Base-by-base conservation (phyloP, 2,329 filamentous ascomycete species). In the Botrytis fragariae region DNA sequence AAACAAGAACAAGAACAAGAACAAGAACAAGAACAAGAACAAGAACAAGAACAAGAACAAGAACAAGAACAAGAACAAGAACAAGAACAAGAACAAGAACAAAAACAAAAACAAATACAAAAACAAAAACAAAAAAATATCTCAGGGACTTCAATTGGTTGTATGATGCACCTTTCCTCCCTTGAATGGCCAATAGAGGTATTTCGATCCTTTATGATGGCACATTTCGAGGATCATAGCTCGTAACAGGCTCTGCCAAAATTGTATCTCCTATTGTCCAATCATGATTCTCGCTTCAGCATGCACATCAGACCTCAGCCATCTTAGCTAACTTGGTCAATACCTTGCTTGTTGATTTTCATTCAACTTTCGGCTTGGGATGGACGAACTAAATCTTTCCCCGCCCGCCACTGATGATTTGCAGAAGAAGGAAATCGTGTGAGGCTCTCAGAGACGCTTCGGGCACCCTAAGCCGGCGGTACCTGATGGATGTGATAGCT, bases 401-500 rank as follows among this genome's bases (percentile, higher is more conserved):
- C 65, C 69, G 65, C 14, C 29, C 72, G 59, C 72, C 65, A 67
- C 65, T 73, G 71, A 73, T 63, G 65, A 48, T 73, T 59, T 70
- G 25, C 42, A 42, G 63, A 37, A 42, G 51, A 54, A 54, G 44
- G 32, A 68, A 69, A 69, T 42, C 42, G 51, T 74, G 69, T 68
- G 70, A 72, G 70, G 73, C 73, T 72, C 64, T 69, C 42, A 3
- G 62, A 25, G 69, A 48, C 62, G 35, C 45, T 72, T 69, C 70
- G 64, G 73, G 59, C 73, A 65, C 48, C 42, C 29, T 60, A 29
- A 37, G 29, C 48, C 48, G 71, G 63, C 54, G 63, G 73, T 73
- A 70, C 71, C 71, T 74, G 73, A 70, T 60, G 39, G n/a, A 69
- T 63, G 48, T 73, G 73, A 74, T 69, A 57, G 25, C 39, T 74